Base-by-base conservation (phyloP, 2,329 filamentous ascomycete species). In the Karstenula rhodostoma region DNA sequence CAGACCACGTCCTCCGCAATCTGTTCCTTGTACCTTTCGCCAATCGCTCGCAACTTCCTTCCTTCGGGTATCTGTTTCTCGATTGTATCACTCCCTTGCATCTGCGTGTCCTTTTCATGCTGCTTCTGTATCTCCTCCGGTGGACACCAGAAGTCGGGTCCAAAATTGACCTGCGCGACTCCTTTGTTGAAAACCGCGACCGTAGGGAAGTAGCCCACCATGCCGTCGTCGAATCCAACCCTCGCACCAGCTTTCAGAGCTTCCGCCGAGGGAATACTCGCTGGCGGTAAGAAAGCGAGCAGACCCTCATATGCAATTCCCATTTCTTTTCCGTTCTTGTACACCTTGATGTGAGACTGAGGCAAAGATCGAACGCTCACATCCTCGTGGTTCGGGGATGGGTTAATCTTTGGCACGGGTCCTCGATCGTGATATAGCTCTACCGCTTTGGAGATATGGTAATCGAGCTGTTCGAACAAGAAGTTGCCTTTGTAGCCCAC, bases 131-230 rank as follows among this genome's bases (percentile, higher is more conserved):
- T 84, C 46, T 85, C 84, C 3, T 87, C 84, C 0, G 94, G 94
- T 17, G 93, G 92, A 73, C 84, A 91, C 93, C 94, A 97, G 81
- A 97, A 98, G 33, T 95, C 85, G 0, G 93, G 93, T 0, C 95
- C 94, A 74, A 99, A 97, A 78, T 97, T 97, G 70, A 94, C 90
- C 77, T 98, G 92, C 17, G 91, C 94, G 1, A 94, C 91, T 25
- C 94, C 95, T 55, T 94, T 94, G 47, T 91, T 89, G 80, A 97
- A 98, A 23, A 95, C 91, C 69, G 93, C 95, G 22, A 99, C 88
- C 23, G 94, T 92, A 1, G 95, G 95, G 73, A 96, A 97, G 80
- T 99, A 99, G 12, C 95, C 96, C 1, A 97, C 86, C 85, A 95
- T 91, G 37, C 94, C 95, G 73, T 99, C 95, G 73, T 99, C 95